Percentiles rank a stretch among this genome's conserved stretches.
Conservation (phyloP, 495 filamentous ascomycete genomes). For the Schizothecium vesticola region DNA sequence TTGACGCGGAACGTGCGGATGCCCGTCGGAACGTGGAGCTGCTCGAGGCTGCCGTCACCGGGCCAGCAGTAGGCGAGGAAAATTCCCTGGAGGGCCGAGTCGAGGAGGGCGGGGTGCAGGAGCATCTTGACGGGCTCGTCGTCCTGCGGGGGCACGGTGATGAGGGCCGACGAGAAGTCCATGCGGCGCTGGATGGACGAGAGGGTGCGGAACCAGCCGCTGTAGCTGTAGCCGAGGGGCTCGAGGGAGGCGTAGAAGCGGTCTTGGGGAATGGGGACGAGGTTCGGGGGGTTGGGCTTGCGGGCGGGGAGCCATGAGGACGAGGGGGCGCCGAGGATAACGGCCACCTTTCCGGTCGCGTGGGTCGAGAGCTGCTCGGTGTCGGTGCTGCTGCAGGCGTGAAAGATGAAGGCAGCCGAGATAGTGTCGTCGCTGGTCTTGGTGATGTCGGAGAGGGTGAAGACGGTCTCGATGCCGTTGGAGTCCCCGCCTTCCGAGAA, state of each 20-base stretch:
- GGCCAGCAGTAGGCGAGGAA: slow-evolving; percentile 3
- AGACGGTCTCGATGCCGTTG: slow-evolving; percentile 14
- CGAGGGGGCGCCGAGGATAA: background rate
- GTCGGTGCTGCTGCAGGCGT: background rate
- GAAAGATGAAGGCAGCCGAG: background rate
- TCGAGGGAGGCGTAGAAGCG: background rate
- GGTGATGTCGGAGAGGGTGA: slow-evolving; percentile 10
- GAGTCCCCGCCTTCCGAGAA: slow-evolving; percentile 6
- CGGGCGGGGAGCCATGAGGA: background rate
- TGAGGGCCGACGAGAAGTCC: background rate
- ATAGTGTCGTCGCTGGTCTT: background rate
- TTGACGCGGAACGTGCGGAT: slow-evolving; percentile 28
- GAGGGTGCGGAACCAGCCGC: background rate
- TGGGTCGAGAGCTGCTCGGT: background rate
- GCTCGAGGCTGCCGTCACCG: slow-evolving; percentile 27
- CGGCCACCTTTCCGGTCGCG: background rate
- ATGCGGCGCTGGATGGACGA: background rate
- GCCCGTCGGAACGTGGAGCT: slow-evolving; percentile 26
- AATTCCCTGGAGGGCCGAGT: slow-evolving; percentile 7
- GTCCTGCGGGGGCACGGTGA: background rate
- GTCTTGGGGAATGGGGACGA: background rate
- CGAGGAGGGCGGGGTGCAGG: slow-evolving; percentile 7
- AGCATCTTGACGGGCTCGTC: background rate
- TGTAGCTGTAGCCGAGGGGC: background rate
- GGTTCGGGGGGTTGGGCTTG: background rate